Base-by-base conservation (phyloP, 805 yeast genomes). In the Kazachstania africana region DNA sequence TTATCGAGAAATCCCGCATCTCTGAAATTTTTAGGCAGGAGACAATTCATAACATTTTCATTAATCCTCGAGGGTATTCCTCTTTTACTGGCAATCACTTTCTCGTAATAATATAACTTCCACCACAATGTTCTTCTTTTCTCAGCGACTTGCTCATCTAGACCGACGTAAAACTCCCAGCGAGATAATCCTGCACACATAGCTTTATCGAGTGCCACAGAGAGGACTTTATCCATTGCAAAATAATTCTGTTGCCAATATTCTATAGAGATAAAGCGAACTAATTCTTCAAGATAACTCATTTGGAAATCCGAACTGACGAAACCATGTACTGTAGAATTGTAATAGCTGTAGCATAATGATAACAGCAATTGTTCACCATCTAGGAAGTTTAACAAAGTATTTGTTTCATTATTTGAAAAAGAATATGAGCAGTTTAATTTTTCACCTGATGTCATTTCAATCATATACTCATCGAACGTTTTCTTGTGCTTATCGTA, bases 111-210 rank as follows among this genome's bases (percentile, higher is more conserved):
- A 31, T 45, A 55, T 18, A 50, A 34, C 23, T 42, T 40, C 60
- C 60, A 55, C 54, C 54, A 52, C 5, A 44, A 20, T 8, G 17
- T 28, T 33, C 60, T 39, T 28, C 53, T 42, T 22, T 43, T 38
- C 30, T 52, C 59, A 6, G 59, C 57, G 3, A 36, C 29, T 6
- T 31, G 36, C 34, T 53, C 57, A 29, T 47, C 49, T 31, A 53
- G 29, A 5, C 57, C 57, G n/a, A 51, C 50, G 32, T 51, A 51
- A 30, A 33, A 50, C 28, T 55, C 60, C 60, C 60, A 55, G 12
- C 56, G 42, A 8, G 45, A 38, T 4, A 53, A 34, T 4, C 60
- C 60, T 31, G 44, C 32, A n/a, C 31, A 39, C 12, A 36, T 32
- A 4, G 55, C 50, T 27, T 43, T 42, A 21, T 42, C 40, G 3